Evolutionary conservation across 345 rosid genomes (phyloP), one percentile per base, ranked within the genome.

Genomic region (Salix udensis): DNA sequence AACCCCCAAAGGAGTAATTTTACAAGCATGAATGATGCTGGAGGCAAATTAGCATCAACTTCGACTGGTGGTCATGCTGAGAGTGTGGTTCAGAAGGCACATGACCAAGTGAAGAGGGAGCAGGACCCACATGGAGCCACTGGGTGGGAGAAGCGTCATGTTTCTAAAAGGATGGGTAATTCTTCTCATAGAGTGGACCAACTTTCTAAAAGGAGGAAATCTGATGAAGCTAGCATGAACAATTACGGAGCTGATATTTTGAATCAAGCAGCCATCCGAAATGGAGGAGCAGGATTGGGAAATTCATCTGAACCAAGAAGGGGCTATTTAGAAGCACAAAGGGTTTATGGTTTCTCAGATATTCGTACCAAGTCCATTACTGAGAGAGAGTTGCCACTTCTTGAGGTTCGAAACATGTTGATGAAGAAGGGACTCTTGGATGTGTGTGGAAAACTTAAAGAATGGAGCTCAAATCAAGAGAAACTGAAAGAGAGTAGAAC

Each of bases 391-490:
- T 64, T 91, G 77, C 74, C 88, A 24, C 64, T 82, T 46, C 21
- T 78, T 26, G 97, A 91, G 77, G 70, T 85, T 39, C 83, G 87
- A 36, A 89, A 83, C 79, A 80, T 91, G 78, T 78, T 92, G 82
- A 36, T 80, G 74, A 68, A 78, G 36, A 96, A 86, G 87, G 92
- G 92, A 16, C 74, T 21, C 21, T 8, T 11, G 67, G 88, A 75
- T 70, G 85, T 96, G 39, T 4, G 62, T 14, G 79, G 85, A 77
- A 86, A 77, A 83, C 88, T 93, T 65, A 37, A 79, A 46, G 83
- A 85, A 28, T 81, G 81, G 91, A 77, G 81, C 30, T 82, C 84
- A 46, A 72, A 23, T 62, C 79, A 76, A 70, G 71, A 37, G 74
- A 81, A 74, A 68, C 80, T 78, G 53, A 80, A 66, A 70, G 89